A percentile compares a stretch with the other conserved stretches of the same genome.
These are phyloP conservation scores for Lyophyllum shimeji DNA, from an alignment of 768 basidiomycete genomes.

Conservation along the genomic window DNA sequence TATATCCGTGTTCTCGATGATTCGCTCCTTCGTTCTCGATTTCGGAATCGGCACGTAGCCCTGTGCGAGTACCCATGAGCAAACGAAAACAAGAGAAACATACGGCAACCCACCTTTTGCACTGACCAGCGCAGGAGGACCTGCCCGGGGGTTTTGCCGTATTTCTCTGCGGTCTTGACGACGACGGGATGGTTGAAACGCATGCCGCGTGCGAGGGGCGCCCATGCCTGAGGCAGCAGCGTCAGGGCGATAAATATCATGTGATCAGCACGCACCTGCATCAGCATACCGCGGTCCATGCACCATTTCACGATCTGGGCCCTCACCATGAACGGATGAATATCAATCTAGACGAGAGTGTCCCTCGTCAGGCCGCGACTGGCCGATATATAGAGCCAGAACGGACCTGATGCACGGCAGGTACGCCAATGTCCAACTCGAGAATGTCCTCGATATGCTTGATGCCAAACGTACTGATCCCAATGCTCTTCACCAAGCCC, in stretches of 20 bases:
- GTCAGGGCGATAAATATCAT: not conserved
- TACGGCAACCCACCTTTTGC: constrained; percentile 55
- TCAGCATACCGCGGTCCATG: constrained; percentile 51
- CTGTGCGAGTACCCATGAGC: constrained; percentile 21
- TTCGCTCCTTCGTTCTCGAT: constrained; percentile 50
- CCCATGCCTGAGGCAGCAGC: constrained; percentile 56
- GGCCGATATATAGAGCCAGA: too few species aligned
- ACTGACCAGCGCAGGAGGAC: constrained; percentile 72
- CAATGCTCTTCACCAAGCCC: constrained; percentile 59
- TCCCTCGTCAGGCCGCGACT: too few species aligned
- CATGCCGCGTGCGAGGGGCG: constrained; percentile 64
- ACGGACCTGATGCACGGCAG: constrained; percentile 60
- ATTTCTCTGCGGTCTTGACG: constrained; percentile 50
- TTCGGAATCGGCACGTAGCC: constrained; percentile 69
- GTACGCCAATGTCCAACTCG: constrained; percentile 44
- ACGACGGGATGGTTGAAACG: constrained; percentile 62
- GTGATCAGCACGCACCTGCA: constrained; percentile 45
- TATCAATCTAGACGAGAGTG: constrained; percentile 40
- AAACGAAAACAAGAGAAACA: not conserved
- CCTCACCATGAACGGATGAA: constrained; percentile 72
- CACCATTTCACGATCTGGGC: constrained; percentile 61
- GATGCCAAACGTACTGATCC: constrained; percentile 63
- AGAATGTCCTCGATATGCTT: constrained; percentile 57
- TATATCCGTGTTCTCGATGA: constrained; percentile 57
- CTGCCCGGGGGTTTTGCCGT: constrained; percentile 55